Base-by-base conservation (phyloP, 2,329 filamentous ascomycete genomes). In the Botrytis paeoniae region DNA sequence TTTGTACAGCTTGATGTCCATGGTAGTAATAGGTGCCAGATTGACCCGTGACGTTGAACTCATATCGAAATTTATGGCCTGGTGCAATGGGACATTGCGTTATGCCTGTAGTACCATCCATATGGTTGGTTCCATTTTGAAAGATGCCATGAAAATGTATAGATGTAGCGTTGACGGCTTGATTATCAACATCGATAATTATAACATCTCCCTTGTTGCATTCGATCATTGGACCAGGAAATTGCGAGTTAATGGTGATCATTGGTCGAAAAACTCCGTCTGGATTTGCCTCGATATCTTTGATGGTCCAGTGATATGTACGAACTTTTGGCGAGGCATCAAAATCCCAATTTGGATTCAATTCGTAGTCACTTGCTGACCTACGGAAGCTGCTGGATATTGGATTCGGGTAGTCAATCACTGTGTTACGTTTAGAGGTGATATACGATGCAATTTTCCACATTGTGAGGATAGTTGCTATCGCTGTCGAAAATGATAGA, bases 101-200 rank as follows among this genome's bases (percentile, higher is more conserved):
- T 91, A 80, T 75, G 3, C 87, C 90, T 0, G 89, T 85, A 1
- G 91, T 87, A 0, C 92, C 93, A 78, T 95, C 92, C 90, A 93
- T 93, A 73, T 86, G 86, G 73, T 89, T 93, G 0, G 91, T 92
- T 18, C 91, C 91, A 76, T 93, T 93, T 79, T 94, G 92, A 79
- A 89, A 93, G 75, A 95, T 85, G 25, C 93, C 93, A 77, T 95
- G 93, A 80, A 92, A 95, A 79, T 95, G 93, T 8, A 95, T 84
- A 12, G 89, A 87, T 0, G 92, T 80, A 20, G 79, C 87, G 76
- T 94, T 92, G 20, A 84, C 83, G 0, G 92, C 88, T 35, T 87
- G 85, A 77, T 95, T 95, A 76, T 88, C 83, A 69, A 94, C 85
- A 45, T 92, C 88, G 61, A 94, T 88, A 5, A 93, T 81, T 14